These are phyloP conservation scores for Pseudogymnoascus sp. DNA, from an alignment of 2,329 filamentous ascomycete genomes.

Conservation along the genomic window DNA sequence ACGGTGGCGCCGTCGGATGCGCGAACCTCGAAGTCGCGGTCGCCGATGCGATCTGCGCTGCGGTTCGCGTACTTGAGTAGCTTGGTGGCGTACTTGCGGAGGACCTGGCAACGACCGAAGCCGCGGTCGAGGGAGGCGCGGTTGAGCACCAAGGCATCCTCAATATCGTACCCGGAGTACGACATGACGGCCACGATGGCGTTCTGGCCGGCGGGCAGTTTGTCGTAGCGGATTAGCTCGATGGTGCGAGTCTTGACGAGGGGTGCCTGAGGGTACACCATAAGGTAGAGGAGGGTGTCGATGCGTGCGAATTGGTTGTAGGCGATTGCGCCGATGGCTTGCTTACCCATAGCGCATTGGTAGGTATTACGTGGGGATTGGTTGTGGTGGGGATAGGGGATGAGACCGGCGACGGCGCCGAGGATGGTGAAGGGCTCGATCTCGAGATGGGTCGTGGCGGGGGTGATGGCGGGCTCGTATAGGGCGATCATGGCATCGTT, in stretches of 20 bases:
- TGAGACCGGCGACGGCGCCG: conserved; percentile 89
- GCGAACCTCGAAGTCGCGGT: conserved; percentile 42
- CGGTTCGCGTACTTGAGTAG: conserved; percentile 87
- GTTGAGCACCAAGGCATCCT: conserved; percentile 94
- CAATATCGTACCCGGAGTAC: conserved; percentile 98
- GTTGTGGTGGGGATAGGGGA: conserved; percentile 98
- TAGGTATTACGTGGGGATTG: conserved; percentile 98
- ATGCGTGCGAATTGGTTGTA: conserved; percentile 98
- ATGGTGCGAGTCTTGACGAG: conserved; percentile 98
- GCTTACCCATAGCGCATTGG: conserved; percentile 99
- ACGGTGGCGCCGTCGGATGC: conserved; percentile 55
- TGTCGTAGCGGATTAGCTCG: conserved; percentile 93
- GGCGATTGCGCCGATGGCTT: conserved; percentile 96
- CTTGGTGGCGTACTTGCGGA: conserved; percentile 84
- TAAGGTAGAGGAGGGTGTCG: conserved; percentile 89
- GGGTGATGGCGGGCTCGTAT: conserved; percentile 76
- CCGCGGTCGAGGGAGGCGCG: conserved; percentile 92
- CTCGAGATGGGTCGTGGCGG: conserved; percentile 85
- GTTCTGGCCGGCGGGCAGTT: conserved; percentile 92
- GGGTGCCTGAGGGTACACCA: conserved; percentile 95
- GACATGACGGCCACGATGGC: conserved; percentile 99
- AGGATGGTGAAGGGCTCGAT: conserved; percentile 97
- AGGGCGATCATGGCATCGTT: conserved; percentile 92
- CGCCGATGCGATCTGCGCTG: conserved; percentile 58
- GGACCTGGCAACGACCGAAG: conserved; percentile 96